phyloP scores from a whole-genome alignment of 164 flowering plant genomes.

The Vitis rupestris region DNA sequence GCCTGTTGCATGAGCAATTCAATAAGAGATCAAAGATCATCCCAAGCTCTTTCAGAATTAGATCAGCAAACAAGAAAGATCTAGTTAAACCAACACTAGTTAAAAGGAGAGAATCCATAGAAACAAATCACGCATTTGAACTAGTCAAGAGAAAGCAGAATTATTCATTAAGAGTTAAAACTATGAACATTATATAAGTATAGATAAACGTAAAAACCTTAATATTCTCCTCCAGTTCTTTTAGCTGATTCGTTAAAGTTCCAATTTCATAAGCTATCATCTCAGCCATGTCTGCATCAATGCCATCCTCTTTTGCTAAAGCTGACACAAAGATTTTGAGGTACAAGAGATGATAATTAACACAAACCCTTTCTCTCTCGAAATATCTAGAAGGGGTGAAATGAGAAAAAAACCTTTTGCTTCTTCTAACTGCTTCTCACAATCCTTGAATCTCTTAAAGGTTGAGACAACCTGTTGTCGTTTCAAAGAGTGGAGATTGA shows the following conservation, averaged over 20 bases:
- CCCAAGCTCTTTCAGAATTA: too few species aligned
- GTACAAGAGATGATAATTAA: background rate
- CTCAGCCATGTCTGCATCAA: slow-evolving; percentile 88
- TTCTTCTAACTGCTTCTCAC: slow-evolving; percentile 85
- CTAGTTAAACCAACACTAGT: too few species aligned
- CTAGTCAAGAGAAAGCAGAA: background rate
- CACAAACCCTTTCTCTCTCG: background rate
- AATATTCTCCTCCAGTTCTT: slow-evolving; percentile 74
- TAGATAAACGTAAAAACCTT: slow-evolving; percentile 53
- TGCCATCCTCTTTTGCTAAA: slow-evolving; percentile 70
- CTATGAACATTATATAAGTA: background rate
- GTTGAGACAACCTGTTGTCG: slow-evolving; percentile 63
- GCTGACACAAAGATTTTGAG: slow-evolving; percentile 37
- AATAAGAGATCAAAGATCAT: too few species aligned
- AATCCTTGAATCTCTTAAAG: slow-evolving; percentile 71
- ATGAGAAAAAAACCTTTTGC: slow-evolving; percentile 61
- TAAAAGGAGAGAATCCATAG: too few species aligned
- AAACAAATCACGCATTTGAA: background rate
- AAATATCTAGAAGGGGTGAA: background rate
- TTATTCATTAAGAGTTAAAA: background rate
- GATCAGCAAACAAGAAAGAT: too few species aligned
- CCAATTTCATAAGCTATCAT: slow-evolving; percentile 81
- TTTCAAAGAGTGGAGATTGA: slow-evolving; percentile 8
- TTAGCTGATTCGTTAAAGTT: slow-evolving; percentile 54
- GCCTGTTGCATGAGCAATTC: too few species aligned